Evolutionary conservation across 306 rosid genomes (phyloP), one percentile per base, ranked within the genome.

Genomic region (Lupinus albus): DNA sequence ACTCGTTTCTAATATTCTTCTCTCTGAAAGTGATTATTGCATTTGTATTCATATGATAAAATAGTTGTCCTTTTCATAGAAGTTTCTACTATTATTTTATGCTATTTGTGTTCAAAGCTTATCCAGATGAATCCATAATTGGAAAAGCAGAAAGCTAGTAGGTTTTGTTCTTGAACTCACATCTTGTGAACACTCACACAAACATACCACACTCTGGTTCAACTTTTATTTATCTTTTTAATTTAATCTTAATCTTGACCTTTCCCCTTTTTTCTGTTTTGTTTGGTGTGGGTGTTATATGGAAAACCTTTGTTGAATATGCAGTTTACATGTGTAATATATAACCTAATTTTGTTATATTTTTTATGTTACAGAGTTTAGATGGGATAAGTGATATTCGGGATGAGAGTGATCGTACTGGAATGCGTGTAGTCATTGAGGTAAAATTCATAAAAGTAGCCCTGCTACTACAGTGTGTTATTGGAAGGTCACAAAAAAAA

Each of bases 361-460:
- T 58, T 39, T 25, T 61, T 68, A 54, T 44, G 15, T 32, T 42
- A 54, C 94, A 93, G 98, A 88, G 61, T 74, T 64, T 93, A 52
- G 99, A 93, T 12, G 96, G 99, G 52, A 82, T 93, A 73, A 80
- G 96, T 76, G 99, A 93, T 83, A 86, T 93, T 62, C 88, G 97
- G 73, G 99, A 93, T 71, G 99, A 93, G 70, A 90, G 96, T 76
- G 99, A 93, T 79, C 94, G 99, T 21, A 61, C 96, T 79, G 99
- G 97, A 78, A 93, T 93, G 99, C 96, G 97, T 51, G 60, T 93
- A 48, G 96, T 93, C 51, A 86, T 93, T 76, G 97, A 93, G 98
- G 97, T 93, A 71, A 16, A 70, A 32, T 63, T 54, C 30, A 15
- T 60, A 39, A 48, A 66, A 60, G 51, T 67, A 28, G 18, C 64